Evolutionary conservation across 129 eudicot species (phyloP).

Genomic region (carrot (Daucus carota)): DH1_v3.0 NC_030383.2:56736001-56736500

Average conservation of each 20-base stretch:
- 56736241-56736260: conserved; percentile 89
- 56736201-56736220: conserved; percentile 65
- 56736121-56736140: neutral
- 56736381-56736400: conserved; percentile 39
- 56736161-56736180: neutral
- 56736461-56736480: conserved; percentile 25
- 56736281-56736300: neutral
- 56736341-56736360: neutral
- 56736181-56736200: neutral
- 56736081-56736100: conserved; percentile 69
- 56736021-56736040: conserved; percentile 89
- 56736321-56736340: neutral
- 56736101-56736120: neutral
- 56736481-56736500: neutral
- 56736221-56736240: conserved; percentile 75
- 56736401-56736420: conserved; percentile 94
- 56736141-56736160: neutral
- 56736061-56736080: conserved; percentile 84
- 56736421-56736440: conserved; percentile 89
- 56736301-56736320: neutral
- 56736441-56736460: conserved; percentile 87
- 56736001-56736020: conserved; percentile 12
- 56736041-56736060: conserved; percentile 93
- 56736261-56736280: conserved; percentile 41
- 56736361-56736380: neutral